phyloP scores from a whole-genome alignment of 331 rosid species.

The Spiraea crenata region DNA sequence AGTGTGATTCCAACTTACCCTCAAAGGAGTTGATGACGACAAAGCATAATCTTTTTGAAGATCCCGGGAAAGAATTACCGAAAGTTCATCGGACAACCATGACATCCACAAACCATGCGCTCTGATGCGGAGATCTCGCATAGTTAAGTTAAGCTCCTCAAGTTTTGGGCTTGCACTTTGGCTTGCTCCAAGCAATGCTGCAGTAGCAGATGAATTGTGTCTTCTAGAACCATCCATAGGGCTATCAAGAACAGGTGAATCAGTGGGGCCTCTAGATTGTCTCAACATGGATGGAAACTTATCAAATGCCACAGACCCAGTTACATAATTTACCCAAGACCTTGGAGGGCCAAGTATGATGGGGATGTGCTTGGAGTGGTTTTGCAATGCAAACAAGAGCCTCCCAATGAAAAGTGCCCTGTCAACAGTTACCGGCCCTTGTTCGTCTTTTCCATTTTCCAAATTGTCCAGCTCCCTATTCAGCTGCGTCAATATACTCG shows the following conservation, averaged over 20 bases:
- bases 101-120: conserved; percentile 85
- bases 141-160: conserved; percentile 61
- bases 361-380: conserved; percentile 82
- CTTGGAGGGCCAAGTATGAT: conserved; percentile 85
- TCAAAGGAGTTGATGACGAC: conserved; percentile 68
- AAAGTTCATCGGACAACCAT: conserved; percentile 81
- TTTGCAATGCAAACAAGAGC: conserved; percentile 81
- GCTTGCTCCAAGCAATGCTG: conserved; percentile 76
- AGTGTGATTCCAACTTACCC: conserved; percentile 49
- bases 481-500: conserved; percentile 57
- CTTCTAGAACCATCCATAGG: conserved; percentile 41
- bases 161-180: conserved; percentile 77
- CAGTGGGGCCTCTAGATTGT: conserved; percentile 52
- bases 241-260: conserved; percentile 53
- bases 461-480: conserved; percentile 60
- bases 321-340: conserved; percentile 63
- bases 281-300: conserved; percentile 61
- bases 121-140: conserved; percentile 75
- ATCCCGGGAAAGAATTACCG: conserved; percentile 54
- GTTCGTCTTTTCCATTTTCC: conserved; percentile 46
- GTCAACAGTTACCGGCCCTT: conserved; percentile 48
- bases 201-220: conserved; percentile 55
- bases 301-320: conserved; percentile 46
- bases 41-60: conserved; percentile 75
- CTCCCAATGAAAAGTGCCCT: conserved; percentile 68